These are phyloP conservation scores for Cryptosporidium ubiquitum DNA, from an alignment of 169 alveolate species.

Conservation along the genomic window DNA sequence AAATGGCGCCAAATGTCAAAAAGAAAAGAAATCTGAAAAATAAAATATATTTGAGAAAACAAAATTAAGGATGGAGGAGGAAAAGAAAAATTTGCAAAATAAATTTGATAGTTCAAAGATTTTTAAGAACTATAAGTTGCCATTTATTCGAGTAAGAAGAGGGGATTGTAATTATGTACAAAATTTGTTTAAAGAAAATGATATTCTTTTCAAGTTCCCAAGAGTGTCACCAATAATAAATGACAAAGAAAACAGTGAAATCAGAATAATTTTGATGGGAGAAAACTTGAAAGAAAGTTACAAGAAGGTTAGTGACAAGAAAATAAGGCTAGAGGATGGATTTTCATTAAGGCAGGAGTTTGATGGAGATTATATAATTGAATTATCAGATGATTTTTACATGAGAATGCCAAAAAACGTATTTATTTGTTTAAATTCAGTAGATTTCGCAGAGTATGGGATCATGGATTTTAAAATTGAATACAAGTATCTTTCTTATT, in stretches of 20 bases:
- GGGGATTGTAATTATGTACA: neutral
- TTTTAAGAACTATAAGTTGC: conserved; percentile 12
- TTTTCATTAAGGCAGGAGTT: no score
- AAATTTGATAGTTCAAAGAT: conserved; percentile 9
- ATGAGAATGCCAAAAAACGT: conserved; percentile 18
- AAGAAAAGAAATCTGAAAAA: neutral
- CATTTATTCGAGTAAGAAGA: conserved; percentile 21
- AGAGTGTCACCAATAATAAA: conserved; percentile 42
- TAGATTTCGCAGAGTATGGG: conserved; percentile 44
- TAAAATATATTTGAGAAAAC: neutral
- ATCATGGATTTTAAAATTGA: conserved; percentile 30
- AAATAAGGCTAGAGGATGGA: neutral
- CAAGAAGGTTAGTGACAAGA: neutral
- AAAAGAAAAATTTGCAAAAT: neutral
- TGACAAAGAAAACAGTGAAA: neutral
- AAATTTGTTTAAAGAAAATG: conserved; percentile 3
- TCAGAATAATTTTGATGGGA: conserved; percentile 1
- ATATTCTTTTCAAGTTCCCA: conserved; percentile 27
- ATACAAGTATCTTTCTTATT: conserved; percentile 29
- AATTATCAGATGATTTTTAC: conserved; percentile 5
- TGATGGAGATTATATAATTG: conserved; percentile 16
- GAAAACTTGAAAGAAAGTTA: neutral
- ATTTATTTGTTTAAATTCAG: neutral
- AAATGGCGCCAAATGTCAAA: neutral
- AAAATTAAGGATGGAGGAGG: neutral